Conservation (phyloP, 2,329 filamentous ascomycete species). For the Cadophora sp. region DNA sequence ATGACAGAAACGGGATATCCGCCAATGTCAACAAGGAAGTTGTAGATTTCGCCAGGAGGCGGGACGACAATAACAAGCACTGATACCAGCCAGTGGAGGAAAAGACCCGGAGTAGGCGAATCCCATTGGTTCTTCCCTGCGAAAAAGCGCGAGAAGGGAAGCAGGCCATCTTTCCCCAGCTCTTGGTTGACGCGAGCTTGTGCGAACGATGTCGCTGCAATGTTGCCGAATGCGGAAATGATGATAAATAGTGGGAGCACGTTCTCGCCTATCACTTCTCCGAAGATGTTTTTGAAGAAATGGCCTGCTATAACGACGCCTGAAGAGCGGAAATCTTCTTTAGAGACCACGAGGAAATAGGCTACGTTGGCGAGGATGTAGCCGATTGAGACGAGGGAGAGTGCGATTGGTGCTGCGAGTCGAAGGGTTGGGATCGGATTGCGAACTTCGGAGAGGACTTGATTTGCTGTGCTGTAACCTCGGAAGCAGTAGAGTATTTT, state of each 20-base stretch:
- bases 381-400: slow-evolving; percentile 58
- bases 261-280: slow-evolving; percentile 49
- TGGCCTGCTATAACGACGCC: slow-evolving; percentile 61
- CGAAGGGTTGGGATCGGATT: slow-evolving; percentile 63
- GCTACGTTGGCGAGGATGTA: slow-evolving; percentile 65
- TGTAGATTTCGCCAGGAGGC: slow-evolving; percentile 51
- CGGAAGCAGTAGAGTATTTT: slow-evolving; percentile 63
- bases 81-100: slow-evolving; percentile 67
- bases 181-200: slow-evolving; percentile 56
- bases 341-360: slow-evolving; percentile 64
- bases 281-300: slow-evolving; percentile 60
- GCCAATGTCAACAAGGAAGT: slow-evolving; percentile 49
- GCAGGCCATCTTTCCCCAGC: slow-evolving; percentile 53
- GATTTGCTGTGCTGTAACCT: slow-evolving; percentile 61
- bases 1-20: slow-evolving; percentile 49
- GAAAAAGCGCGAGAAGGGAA: slow-evolving; percentile 50
- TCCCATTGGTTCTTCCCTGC: slow-evolving; percentile 29
- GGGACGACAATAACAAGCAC: slow-evolving; percentile 60
- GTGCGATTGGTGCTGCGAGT: slow-evolving; percentile 60
- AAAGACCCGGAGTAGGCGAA: slow-evolving; percentile 47
- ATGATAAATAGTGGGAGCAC: slow-evolving; percentile 54
- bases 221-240: slow-evolving; percentile 55
- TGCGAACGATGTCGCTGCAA: slow-evolving; percentile 55
- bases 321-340: slow-evolving; percentile 58
- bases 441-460: slow-evolving; percentile 61